phyloP scores from a whole-genome alignment of 306 rosid species.

The Casuarina glauca region DNA sequence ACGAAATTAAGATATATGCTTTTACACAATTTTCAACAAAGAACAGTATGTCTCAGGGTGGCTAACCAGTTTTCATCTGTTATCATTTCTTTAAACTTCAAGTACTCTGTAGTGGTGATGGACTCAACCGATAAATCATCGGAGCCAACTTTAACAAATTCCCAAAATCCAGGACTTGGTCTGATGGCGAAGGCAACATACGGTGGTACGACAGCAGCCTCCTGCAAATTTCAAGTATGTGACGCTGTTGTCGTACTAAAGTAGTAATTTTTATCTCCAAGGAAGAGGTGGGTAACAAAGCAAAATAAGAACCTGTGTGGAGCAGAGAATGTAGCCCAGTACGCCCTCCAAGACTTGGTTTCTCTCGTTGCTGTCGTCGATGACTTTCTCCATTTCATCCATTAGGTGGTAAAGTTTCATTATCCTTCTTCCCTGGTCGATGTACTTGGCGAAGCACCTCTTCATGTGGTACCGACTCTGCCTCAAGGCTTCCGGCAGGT shows the following conservation, averaged over 20 bases:
- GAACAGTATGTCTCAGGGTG: too few relatives aligned
- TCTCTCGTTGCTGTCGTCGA: slow-evolving; percentile 63
- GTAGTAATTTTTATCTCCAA: background rate
- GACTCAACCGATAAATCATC: slow-evolving; percentile 65
- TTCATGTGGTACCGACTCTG: slow-evolving; percentile 78
- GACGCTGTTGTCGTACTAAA: background rate
- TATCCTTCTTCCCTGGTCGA: slow-evolving; percentile 70
- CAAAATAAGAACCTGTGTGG: slow-evolving; percentile 66
- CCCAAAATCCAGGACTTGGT: slow-evolving; percentile 88
- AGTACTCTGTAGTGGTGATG: slow-evolving; percentile 57
- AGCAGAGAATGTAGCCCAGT: slow-evolving; percentile 60
- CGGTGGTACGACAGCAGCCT: slow-evolving; percentile 82
- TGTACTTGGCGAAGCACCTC: slow-evolving; percentile 74
- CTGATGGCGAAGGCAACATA: slow-evolving; percentile 75
- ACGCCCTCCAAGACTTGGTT: slow-evolving; percentile 60
- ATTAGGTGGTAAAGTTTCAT: slow-evolving; percentile 67
- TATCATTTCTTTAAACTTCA: slow-evolving; percentile 66
- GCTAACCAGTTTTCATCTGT: slow-evolving; percentile 62
- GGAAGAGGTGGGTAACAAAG: background rate
- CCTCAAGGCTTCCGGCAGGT: slow-evolving; percentile 76
- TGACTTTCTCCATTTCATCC: slow-evolving; percentile 65
- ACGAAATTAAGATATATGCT: too few relatives aligned
- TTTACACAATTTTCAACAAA: too few relatives aligned
- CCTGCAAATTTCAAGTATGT: slow-evolving; percentile 47
- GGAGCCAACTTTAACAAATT: slow-evolving; percentile 59